A percentile compares a stretch with the other conserved stretches of the same genome.
phyloP scores from a whole-genome alignment of 805 yeast species.

The Wilhelminamyces savonicus region DNA sequence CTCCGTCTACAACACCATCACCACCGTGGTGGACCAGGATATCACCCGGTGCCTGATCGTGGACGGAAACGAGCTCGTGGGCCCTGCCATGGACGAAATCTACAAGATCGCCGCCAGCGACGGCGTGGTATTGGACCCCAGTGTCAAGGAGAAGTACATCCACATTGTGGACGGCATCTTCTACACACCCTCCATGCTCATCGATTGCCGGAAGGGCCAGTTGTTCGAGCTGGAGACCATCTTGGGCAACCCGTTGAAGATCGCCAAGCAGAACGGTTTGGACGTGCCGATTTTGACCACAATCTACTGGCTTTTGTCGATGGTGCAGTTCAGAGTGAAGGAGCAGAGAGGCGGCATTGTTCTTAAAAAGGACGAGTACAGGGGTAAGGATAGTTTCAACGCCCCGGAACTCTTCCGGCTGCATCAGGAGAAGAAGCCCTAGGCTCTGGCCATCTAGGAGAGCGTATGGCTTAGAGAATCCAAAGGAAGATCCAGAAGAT shows the following conservation, averaged over 20 bases:
- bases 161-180: slow-evolving; percentile 44
- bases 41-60: slow-evolving; percentile 30
- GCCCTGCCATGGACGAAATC: slow-evolving; percentile 67
- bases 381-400: too few species aligned
- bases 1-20: slow-evolving; percentile 27
- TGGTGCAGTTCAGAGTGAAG: slow-evolving; percentile 12
- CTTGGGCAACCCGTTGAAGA: slow-evolving; percentile 32
- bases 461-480: too few species aligned
- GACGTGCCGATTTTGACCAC: slow-evolving; percentile 16
- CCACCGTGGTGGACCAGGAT: slow-evolving; percentile 29
- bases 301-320: slow-evolving; percentile 14
- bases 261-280: slow-evolving; percentile 34
- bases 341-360: slow-evolving; percentile 15
- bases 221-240: slow-evolving; percentile 35
- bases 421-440: too few species aligned
- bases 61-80: slow-evolving; percentile 24
- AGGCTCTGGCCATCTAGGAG: too few species aligned
- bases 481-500: too few species aligned
- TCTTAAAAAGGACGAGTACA: slow-evolving; percentile 13
- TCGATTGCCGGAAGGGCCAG: slow-evolving; percentile 31
- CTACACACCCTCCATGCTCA: slow-evolving; percentile 37
- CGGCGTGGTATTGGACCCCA: slow-evolving; percentile 48
- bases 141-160: slow-evolving; percentile 42
- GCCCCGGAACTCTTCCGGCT: too few species aligned
- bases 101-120: slow-evolving; percentile 62